Base-by-base conservation (phyloP, 139 green algal genomes). In the Micractinium conductrix region DNA sequence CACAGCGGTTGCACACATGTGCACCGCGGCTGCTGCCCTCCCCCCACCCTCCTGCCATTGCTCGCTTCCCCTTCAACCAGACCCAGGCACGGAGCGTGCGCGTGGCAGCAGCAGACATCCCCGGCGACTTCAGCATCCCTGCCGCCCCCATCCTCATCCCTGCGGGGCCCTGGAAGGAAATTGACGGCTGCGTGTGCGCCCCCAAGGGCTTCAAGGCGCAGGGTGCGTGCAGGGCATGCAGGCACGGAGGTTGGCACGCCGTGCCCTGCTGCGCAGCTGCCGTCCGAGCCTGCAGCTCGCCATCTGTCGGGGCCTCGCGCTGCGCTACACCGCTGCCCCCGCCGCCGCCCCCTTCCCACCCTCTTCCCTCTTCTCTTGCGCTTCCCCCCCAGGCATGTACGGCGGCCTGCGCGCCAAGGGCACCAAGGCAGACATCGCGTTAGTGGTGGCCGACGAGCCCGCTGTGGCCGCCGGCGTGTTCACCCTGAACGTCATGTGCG, bases 401-500 rank as follows among this genome's bases (percentile, higher is more conserved):
- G 96, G 90, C 2, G 92, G 91, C 3, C 89, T 99, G 63, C 90
- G 97, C 21, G 93, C 94, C 24, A 86, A 79, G 1, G 94, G 96
- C 69, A 84, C 91, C 81, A 98, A 98, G 87, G 95, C 93, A 17
- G 97, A 99, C 91, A 85, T 99, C 45, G 93, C 96, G 1, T 90
- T 99, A 2, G 89, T 99, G 8, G 91, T 97, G 16, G 91, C 91
- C 17, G 97, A 99, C 50, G 84, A 63, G 3, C 65, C 81, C 9
- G 95, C 97, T 6, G 87, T 91, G 4, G 92, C 93, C 4, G 96
- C 91, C 1, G 97, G 97, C 60, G 92, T 92, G 2, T 99, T 99
- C 93, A 99, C 97, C 26, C 83, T 87, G n/a, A 99, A 99, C 86
- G 91, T 98, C 22, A 96, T 99, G 93, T 96, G 97, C 96, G 8